phyloP scores from a whole-genome alignment of 2,329 filamentous ascomycete species.

The Arthrobotrys musiformis region DNA sequence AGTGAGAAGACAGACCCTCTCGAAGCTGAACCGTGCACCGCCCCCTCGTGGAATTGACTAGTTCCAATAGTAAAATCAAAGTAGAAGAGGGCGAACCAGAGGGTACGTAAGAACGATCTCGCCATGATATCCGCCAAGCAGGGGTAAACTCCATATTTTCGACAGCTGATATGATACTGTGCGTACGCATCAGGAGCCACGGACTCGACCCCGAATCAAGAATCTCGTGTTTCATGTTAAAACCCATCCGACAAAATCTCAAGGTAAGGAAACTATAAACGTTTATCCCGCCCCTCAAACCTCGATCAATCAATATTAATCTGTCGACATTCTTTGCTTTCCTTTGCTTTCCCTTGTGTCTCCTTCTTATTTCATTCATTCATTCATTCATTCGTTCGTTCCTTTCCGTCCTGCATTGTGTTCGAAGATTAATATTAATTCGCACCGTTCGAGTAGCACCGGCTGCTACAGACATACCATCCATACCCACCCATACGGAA shows the following conservation, averaged over 20 bases:
- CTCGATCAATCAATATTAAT: too few species aligned
- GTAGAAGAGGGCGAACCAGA: not conserved
- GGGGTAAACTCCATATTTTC: constrained; percentile 15
- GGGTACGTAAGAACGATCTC: not conserved
- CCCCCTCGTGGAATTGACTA: constrained; percentile 37
- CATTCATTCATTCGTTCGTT: too few species aligned
- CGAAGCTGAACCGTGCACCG: constrained; percentile 17
- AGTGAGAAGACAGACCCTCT: not conserved
- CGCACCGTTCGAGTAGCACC: constrained; percentile 10
- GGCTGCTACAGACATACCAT: constrained; percentile 18
- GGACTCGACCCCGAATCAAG: constrained; percentile 26
- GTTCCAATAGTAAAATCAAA: too few species aligned
- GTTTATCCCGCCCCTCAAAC: constrained; percentile 14
- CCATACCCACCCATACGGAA: not conserved
- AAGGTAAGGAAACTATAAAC: constrained; percentile 29
- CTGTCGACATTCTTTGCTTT: not conserved
- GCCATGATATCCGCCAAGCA: constrained; percentile 28
- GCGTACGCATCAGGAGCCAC: constrained; percentile 22
- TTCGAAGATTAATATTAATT: not conserved
- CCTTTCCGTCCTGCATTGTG: constrained; percentile 1
- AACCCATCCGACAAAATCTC: constrained; percentile 26
- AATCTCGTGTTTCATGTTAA: constrained; percentile 51
- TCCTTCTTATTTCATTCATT: constrained; percentile 6
- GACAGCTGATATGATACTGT: too few species aligned
- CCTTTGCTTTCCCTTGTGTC: constrained; percentile 4